Conservation (phyloP, 768 basidiomycete species). For the Pleurotus eryngii region DNA sequence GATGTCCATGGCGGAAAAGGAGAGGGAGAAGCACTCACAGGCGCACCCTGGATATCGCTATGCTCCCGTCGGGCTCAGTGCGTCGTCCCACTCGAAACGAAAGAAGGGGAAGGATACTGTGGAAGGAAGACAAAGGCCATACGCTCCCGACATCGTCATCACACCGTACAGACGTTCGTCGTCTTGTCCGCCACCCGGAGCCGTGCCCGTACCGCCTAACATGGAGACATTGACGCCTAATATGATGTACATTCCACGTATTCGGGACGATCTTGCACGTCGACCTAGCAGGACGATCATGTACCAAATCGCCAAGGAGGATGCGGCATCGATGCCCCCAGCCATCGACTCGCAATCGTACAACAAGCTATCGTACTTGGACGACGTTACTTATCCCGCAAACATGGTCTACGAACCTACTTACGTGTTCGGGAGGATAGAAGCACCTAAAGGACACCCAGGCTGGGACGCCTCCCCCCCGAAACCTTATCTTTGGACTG, state of each 20-base stretch:
- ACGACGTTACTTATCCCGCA: not conserved
- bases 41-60: slow-evolving; percentile 45
- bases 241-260: not conserved
- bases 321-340: not conserved
- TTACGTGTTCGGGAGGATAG: not conserved
- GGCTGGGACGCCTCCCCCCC: slow-evolving; percentile 5
- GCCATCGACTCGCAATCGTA: not conserved
- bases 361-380: not conserved
- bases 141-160: not conserved
- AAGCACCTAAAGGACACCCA: not conserved
- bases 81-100: not conserved
- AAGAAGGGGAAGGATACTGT: slow-evolving; percentile 10
- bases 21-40: slow-evolving; percentile 40
- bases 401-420: not conserved
- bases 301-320: slow-evolving; percentile 1
- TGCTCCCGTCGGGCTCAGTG: slow-evolving; percentile 18
- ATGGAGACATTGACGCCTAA: not conserved
- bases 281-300: slow-evolving; percentile 4
- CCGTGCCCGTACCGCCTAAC: slow-evolving; percentile 20
- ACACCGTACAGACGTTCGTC: slow-evolving; percentile 29
- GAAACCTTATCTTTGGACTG: slow-evolving; percentile 3
- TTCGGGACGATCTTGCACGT: slow-evolving; percentile 3
- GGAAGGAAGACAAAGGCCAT: not conserved
- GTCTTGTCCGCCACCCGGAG: slow-evolving; percentile 37
- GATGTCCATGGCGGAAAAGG: slow-evolving; percentile 45